Conservation (phyloP, 2,329 filamentous ascomycete genomes). For the Penicillium rolfsii region DNA sequence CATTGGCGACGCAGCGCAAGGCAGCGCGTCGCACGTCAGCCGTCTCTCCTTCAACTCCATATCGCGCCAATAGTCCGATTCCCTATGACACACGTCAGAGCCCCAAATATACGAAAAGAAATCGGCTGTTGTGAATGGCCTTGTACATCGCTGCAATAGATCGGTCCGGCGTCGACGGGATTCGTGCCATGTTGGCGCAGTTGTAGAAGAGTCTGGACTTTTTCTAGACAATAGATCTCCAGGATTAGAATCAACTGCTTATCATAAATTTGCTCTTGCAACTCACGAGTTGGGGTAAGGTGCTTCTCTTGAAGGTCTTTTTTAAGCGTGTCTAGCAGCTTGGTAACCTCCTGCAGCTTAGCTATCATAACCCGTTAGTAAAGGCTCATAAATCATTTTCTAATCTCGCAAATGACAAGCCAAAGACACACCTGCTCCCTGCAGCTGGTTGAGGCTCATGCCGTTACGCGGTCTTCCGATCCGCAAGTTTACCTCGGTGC, state of each 20-base stretch:
- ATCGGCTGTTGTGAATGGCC: not conserved
- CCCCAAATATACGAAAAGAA: not conserved
- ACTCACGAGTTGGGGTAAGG: slow-evolving; percentile 64
- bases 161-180: slow-evolving; percentile 72
- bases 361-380: slow-evolving; percentile 46
- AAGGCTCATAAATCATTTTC: too few species aligned
- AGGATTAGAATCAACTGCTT: slow-evolving; percentile 9
- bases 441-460: slow-evolving; percentile 34
- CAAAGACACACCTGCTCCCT: slow-evolving; percentile 33
- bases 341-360: slow-evolving; percentile 70
- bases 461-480: slow-evolving; percentile 4
- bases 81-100: slow-evolving; percentile 57
- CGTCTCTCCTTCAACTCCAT: slow-evolving; percentile 71
- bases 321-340: slow-evolving; percentile 64
- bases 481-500: not conserved
- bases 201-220: slow-evolving; percentile 55
- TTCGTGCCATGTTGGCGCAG: slow-evolving; percentile 80
- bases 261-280: not conserved
- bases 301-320: slow-evolving; percentile 64
- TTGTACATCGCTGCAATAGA: slow-evolving; percentile 77
- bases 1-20: slow-evolving; percentile 82
- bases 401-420: not conserved
- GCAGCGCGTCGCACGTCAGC: slow-evolving; percentile 71
- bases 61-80: slow-evolving; percentile 69
- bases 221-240: slow-evolving; percentile 30